Conservation (phyloP, 495 filamentous ascomycete species). For the Tuber aestivum region DNA sequence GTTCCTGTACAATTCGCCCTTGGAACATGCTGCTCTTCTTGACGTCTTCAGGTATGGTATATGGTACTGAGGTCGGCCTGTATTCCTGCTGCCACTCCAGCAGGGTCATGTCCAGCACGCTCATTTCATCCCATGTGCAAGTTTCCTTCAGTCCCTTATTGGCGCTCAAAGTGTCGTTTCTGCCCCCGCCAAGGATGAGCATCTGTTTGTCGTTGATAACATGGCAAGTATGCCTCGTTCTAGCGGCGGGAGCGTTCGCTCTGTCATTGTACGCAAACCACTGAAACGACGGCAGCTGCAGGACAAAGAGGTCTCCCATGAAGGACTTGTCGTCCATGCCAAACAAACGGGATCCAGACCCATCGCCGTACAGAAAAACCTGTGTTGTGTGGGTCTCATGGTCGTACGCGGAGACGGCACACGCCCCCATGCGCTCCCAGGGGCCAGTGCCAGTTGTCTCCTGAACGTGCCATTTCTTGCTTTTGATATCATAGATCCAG, state of each 20-base stretch:
- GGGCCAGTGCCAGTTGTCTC: background rate
- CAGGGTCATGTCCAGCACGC: conserved; percentile 9
- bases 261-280: conserved; percentile 11
- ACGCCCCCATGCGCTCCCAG: conserved; percentile 11
- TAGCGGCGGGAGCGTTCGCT: background rate
- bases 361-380: conserved; percentile 15
- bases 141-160: background rate
- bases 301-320: conserved; percentile 13
- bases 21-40: background rate
- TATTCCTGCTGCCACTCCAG: background rate
- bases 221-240: conserved; percentile 19
- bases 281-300: conserved; percentile 12
- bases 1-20: background rate
- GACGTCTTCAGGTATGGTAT: background rate
- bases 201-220: conserved; percentile 13
- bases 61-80: background rate
- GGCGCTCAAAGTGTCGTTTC: conserved; percentile 8
- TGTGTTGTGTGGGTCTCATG: conserved; percentile 1
- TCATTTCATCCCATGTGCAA: conserved; percentile 10
- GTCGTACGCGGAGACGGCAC: conserved; percentile 8
- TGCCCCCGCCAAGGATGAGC: conserved; percentile 9
- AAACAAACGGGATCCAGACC: conserved; percentile 9
- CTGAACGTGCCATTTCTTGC: conserved; percentile 12
- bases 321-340: conserved; percentile 6
- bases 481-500: conserved; percentile 12